phyloP scores from a whole-genome alignment of 2,329 filamentous ascomycete genomes.

The Arthrobotrys entomopaga region DNA sequence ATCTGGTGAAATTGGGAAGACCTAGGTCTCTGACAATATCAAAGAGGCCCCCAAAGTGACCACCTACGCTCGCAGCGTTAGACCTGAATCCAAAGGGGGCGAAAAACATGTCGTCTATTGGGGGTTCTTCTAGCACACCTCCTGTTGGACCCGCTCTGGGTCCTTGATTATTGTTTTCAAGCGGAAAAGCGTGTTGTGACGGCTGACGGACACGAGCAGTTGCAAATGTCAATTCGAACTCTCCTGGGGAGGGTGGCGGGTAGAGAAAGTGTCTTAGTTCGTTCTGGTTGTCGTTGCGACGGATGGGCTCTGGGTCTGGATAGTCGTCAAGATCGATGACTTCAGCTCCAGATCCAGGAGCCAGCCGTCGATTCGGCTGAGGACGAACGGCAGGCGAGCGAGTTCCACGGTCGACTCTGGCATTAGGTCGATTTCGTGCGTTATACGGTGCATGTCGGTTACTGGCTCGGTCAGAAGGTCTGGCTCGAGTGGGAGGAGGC shows the following conservation, averaged over 20 bases:
- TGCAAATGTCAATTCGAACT: conserved; percentile 54
- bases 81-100: conserved; percentile 54
- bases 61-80: conserved; percentile 56
- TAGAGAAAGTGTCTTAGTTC: conserved; percentile 30
- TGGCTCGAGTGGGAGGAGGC: conserved; percentile 36
- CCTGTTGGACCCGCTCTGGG: conserved; percentile 48
- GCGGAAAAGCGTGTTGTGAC: conserved; percentile 60
- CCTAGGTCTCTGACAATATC: conserved; percentile 37
- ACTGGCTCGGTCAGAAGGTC: conserved; percentile 9
- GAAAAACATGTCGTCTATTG: conserved; percentile 54
- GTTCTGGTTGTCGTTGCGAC: conserved; percentile 29
- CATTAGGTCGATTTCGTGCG: conserved; percentile 18
- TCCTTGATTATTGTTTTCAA: conserved; percentile 52
- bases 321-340: conserved; percentile 59
- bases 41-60: conserved; percentile 36
- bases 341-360: conserved; percentile 31
- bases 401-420: conserved; percentile 4
- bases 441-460: conserved; percentile 35
- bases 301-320: conserved; percentile 55
- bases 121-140: conserved; percentile 54
- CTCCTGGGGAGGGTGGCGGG: conserved; percentile 29
- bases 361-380: conserved; percentile 6
- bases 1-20: conserved; percentile 56
- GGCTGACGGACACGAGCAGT: conserved; percentile 51
- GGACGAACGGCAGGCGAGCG: conserved; percentile 9